phyloP scores from a whole-genome alignment of 75 land plant genomes.

The Isoetes taiwanensis region DNA sequence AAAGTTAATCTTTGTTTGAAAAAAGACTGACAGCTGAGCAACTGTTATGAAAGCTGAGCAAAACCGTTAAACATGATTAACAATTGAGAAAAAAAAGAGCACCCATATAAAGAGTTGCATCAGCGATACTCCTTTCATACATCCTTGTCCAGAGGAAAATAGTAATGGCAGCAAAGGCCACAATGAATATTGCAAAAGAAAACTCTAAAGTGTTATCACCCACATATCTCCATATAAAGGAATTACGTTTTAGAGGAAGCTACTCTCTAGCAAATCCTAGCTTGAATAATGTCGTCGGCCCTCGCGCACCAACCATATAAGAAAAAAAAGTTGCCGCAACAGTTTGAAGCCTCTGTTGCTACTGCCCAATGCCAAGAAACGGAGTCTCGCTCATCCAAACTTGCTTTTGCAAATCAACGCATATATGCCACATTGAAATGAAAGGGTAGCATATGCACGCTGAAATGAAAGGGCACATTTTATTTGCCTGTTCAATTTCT shows the following conservation, averaged over 20 bases:
- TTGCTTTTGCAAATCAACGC: too few relatives aligned
- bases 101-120: slow-evolving; percentile 45
- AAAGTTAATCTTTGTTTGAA: slow-evolving; percentile 71
- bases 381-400: too few relatives aligned
- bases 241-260: slow-evolving; percentile 65
- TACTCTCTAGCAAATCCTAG: slow-evolving; percentile 60
- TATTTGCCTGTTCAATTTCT: too few relatives aligned
- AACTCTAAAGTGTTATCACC: too few relatives aligned
- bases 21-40: slow-evolving; percentile 65
- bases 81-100: slow-evolving; percentile 52
- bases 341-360: too few relatives aligned
- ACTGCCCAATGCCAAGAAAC: too few relatives aligned
- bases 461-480: too few relatives aligned
- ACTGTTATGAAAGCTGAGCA: slow-evolving; percentile 57
- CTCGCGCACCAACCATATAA: too few relatives aligned
- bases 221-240: slow-evolving; percentile 58
- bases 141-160: slow-evolving; percentile 48
- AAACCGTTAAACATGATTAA: slow-evolving; percentile 83
- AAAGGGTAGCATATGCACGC: too few relatives aligned
- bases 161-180: slow-evolving; percentile 49
- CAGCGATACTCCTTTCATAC: slow-evolving; percentile 30
- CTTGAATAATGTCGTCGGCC: slow-evolving; percentile 56
- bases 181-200: slow-evolving; percentile 43
- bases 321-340: too few relatives aligned
- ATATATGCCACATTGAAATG: too few relatives aligned